Evolutionary conservation across 805 yeast species (phyloP).

Genomic region (Wickerhamomyces canadensis): DNA sequence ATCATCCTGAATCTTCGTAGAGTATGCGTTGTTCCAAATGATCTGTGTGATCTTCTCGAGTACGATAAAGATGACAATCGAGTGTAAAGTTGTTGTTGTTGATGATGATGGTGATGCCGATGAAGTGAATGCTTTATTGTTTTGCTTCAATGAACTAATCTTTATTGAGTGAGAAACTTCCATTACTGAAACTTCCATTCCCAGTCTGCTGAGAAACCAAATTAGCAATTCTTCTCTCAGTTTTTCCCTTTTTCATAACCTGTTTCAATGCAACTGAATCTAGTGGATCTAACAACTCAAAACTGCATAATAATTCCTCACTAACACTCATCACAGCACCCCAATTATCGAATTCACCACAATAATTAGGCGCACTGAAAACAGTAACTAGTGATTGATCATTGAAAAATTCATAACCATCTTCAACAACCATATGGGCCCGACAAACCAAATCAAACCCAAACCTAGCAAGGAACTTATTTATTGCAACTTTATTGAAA

Average conservation of each 20-base stretch:
- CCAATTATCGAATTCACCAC: slow-evolving; percentile 67
- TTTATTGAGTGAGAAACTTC: slow-evolving; percentile 13
- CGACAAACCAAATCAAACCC: slow-evolving; percentile 73
- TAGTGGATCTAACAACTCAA: slow-evolving; percentile 89
- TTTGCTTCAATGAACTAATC: no score
- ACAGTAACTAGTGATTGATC: slow-evolving; percentile 71
- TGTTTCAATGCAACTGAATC: slow-evolving; percentile 91
- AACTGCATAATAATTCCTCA: slow-evolving; percentile 87
- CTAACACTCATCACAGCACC: slow-evolving; percentile 98
- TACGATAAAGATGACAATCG: no score
- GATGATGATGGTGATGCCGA: no score
- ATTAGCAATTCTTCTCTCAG: slow-evolving; percentile 68
- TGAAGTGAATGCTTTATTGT: no score
- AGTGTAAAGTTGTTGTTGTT: no score
- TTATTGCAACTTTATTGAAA: slow-evolving; percentile 68
- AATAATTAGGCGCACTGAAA: slow-evolving; percentile 76
- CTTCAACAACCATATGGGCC: slow-evolving; percentile 89
- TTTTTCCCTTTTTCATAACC: slow-evolving; percentile 90
- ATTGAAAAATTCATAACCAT: slow-evolving; percentile 79
- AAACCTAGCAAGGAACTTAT: slow-evolving; percentile 57
- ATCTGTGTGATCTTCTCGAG: no score
- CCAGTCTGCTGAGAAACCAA: slow-evolving; percentile 19
- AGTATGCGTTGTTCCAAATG: no score
- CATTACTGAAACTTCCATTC: slow-evolving; percentile 19
- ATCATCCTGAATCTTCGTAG: no score